Conservation (phyloP, 2,329 filamentous ascomycete genomes). For the Hypoxylon sp. region DNA sequence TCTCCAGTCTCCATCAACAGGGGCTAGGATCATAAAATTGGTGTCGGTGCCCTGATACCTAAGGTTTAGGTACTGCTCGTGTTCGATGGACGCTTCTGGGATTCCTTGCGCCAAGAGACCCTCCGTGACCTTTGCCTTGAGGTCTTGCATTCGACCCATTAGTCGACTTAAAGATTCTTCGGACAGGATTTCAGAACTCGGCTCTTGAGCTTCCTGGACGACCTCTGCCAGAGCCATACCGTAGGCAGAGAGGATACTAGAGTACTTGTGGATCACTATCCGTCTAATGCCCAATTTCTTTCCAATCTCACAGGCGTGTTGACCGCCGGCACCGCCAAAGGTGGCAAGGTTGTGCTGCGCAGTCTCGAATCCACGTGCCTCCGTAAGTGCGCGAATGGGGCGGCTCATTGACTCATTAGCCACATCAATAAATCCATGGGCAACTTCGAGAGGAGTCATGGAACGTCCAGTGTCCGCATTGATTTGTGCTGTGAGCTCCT, state of each 20-base stretch:
- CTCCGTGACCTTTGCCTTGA: slow-evolving; percentile 42
- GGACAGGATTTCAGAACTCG: slow-evolving; percentile 38
- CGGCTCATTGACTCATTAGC: slow-evolving; percentile 83
- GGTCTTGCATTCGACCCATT: slow-evolving; percentile 27
- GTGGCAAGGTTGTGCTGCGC: slow-evolving; percentile 53
- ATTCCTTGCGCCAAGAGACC: slow-evolving; percentile 38
- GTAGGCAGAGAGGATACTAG: slow-evolving; percentile 58
- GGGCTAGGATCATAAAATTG: slow-evolving; percentile 62
- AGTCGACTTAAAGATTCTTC: slow-evolving; percentile 21
- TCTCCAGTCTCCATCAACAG: slow-evolving; percentile 56
- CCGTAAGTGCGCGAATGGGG: slow-evolving; percentile 75
- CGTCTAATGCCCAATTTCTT: slow-evolving; percentile 58
- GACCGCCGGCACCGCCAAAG: slow-evolving; percentile 37
- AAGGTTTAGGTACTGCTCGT: slow-evolving; percentile 47
- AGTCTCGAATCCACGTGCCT: slow-evolving; percentile 65
- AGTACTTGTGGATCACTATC: slow-evolving; percentile 60
- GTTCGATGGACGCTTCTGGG: slow-evolving; percentile 32
- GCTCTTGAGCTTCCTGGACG: slow-evolving; percentile 42
- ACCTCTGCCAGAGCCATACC: slow-evolving; percentile 57
- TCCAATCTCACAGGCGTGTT: slow-evolving; percentile 56
- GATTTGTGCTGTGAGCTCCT: slow-evolving; percentile 59
- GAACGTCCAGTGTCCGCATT: slow-evolving; percentile 55
- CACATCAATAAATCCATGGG: slow-evolving; percentile 80
- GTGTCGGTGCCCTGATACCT: slow-evolving; percentile 55
- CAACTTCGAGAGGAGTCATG: slow-evolving; percentile 59